Base-by-base conservation (phyloP, 306 rosid genomes). In the Pachyrhizus erosus region DNA sequence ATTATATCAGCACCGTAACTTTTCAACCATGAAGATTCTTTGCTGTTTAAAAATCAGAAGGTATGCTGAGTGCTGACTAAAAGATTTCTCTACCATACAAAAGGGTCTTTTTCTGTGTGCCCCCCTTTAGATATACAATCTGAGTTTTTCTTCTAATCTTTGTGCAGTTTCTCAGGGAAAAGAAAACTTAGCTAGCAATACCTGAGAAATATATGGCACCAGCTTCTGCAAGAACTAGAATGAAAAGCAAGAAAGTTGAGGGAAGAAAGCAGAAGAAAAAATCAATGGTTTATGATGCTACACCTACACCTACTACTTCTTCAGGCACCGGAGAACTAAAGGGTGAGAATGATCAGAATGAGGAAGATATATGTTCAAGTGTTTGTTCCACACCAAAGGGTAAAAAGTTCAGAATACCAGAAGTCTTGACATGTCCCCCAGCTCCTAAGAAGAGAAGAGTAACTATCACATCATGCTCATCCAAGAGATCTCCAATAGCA, bases 381-480 rank as follows among this genome's bases (percentile, higher is more conserved):
- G 10, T 13, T 6, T 90, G 87, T 61, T 81, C 73, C 62, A 91
- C 94, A 39, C 94, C 94, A 26, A 90, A 90, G 82, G 91, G 80
- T 11, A 73, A 84, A 18, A 88, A 87, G 68, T 84, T 76, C 84
- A 83, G 84, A 73, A 87, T 90, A 80, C 92, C 94, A 2, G 82
- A 85, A 42, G 3, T 69, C 13, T 70, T 82, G 20, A 75, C 88
- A 17, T 90, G 94, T 70, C 94, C 92, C 73, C 87, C 94, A 9
- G 86, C 92, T 79, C 94, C 94, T 64, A 91, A 87, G 87, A 91
- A 91, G 83, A 82, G 85, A 82, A 87, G 73, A 75, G 82, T 85
- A 73, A 43, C 73, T 29, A 42, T 78, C 20, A 88, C 49, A 42
- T 73, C 49, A 42, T 73, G 14, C 45, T 84, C 85, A 23, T 65